Evolutionary conservation across 768 basidiomycete species (phyloP).

Genomic region (Trichaptum fuscoviolaceum): DNA sequence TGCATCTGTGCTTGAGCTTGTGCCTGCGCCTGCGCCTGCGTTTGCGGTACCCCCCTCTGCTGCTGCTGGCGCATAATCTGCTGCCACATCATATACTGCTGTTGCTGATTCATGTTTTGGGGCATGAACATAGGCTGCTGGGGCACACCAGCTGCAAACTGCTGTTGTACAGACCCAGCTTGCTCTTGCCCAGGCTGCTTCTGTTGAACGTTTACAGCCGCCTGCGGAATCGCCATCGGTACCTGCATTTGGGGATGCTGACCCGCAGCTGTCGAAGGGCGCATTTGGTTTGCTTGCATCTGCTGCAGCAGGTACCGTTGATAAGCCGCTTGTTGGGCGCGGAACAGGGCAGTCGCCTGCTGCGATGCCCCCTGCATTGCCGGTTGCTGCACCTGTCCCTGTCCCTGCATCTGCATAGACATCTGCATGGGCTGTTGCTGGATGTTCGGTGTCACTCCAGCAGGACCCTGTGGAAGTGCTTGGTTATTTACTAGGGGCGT

Average conservation of each 20-base stretch:
- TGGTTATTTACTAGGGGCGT: background rate
- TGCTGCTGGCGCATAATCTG: constrained; percentile 4
- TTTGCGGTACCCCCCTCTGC: constrained; percentile 1
- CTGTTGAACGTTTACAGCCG: constrained; percentile 17
- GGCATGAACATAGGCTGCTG: background rate
- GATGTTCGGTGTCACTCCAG: background rate
- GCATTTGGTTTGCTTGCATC: constrained; percentile 5
- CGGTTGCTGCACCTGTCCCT: constrained; percentile 12
- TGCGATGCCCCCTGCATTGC: background rate
- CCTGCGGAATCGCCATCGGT: constrained; percentile 13
- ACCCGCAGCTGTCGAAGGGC: background rate
- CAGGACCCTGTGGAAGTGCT: background rate
- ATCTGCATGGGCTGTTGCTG: constrained; percentile 4
- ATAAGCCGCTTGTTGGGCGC: constrained; percentile 3
- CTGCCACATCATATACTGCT: constrained; percentile 2
- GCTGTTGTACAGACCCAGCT: constrained; percentile 6
- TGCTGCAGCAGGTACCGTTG: constrained; percentile 1
- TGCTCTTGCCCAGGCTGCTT: constrained; percentile 14
- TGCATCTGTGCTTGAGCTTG: constrained; percentile 16
- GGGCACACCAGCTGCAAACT: background rate
- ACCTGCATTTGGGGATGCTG: background rate
- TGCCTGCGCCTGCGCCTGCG: constrained; percentile 15
- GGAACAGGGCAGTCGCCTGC: background rate
- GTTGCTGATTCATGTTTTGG: background rate
- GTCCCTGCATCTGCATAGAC: background rate